Conservation (phyloP, 192 early-diverging fungal genomes). For the Chytriomyces sp. region DNA sequence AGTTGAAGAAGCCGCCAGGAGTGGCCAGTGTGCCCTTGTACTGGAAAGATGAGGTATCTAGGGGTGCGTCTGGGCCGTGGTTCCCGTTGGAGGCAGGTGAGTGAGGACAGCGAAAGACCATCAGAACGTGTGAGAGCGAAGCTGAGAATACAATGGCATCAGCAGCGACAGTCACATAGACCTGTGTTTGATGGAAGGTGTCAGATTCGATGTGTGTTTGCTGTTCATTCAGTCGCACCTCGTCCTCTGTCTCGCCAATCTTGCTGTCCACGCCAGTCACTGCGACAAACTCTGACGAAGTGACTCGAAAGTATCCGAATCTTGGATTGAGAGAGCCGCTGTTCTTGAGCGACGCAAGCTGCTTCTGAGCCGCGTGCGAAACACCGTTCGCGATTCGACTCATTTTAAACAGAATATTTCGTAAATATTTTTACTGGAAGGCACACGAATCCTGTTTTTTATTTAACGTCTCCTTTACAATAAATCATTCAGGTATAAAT, state of each 20-base stretch:
- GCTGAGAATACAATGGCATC: slow-evolving; percentile 21
- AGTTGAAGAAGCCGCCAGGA: slow-evolving; percentile 28
- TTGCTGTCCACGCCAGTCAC: background rate
- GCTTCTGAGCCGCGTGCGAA: too few relatives aligned
- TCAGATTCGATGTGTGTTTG: background rate
- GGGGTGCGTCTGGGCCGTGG: background rate
- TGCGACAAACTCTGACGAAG: background rate
- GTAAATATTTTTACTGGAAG: too few relatives aligned
- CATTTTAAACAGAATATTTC: too few relatives aligned
- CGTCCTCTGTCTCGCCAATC: background rate
- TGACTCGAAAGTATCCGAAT: background rate
- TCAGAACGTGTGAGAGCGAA: slow-evolving; percentile 12
- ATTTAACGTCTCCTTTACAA: too few relatives aligned
- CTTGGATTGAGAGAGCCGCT: slow-evolving; percentile 9
- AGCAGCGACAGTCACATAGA: slow-evolving; percentile 12
- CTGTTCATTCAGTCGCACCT: background rate
- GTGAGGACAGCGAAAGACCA: slow-evolving; percentile 34
- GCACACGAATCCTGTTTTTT: too few relatives aligned
- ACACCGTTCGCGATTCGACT: too few relatives aligned
- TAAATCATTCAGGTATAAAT: too few relatives aligned
- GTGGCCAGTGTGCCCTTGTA: slow-evolving; percentile 31
- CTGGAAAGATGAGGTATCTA: slow-evolving; percentile 14
- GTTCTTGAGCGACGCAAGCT: slow-evolving; percentile 13
- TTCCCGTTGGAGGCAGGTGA: background rate
- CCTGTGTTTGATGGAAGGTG: background rate